phyloP scores from a whole-genome alignment of 768 basidiomycete genomes.

The Leccinum longicurvipes region DNA sequence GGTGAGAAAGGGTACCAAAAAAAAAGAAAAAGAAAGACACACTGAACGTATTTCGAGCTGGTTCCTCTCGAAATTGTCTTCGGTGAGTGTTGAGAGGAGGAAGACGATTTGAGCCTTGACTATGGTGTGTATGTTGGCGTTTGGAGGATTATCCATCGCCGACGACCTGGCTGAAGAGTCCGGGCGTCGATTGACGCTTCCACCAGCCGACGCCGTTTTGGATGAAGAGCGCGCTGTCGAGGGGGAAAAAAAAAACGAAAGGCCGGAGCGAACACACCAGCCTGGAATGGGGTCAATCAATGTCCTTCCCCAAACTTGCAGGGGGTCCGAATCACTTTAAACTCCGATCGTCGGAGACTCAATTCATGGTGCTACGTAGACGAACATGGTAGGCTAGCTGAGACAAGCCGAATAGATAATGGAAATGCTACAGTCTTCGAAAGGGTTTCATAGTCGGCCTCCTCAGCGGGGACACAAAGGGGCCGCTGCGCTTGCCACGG shows the following conservation, averaged over 20 bases:
- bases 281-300: slow-evolving; percentile 25
- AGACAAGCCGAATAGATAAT: too few species aligned
- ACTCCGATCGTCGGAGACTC: slow-evolving; percentile 22
- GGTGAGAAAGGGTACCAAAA: slow-evolving; percentile 9
- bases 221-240: slow-evolving; percentile 23
- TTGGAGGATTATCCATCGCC: slow-evolving; percentile 84
- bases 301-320: slow-evolving; percentile 15
- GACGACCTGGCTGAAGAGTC: slow-evolving; percentile 74
- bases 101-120: slow-evolving; percentile 98
- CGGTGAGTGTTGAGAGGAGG: slow-evolving; percentile 90
- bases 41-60: slow-evolving; percentile 94
- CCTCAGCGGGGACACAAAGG: slow-evolving; percentile 7
- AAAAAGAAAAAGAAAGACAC: slow-evolving; percentile 34
- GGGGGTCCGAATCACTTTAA: slow-evolving; percentile 9
- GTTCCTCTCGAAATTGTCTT: slow-evolving; percentile 95
- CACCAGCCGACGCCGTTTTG: slow-evolving; percentile 72
- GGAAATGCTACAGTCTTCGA: slow-evolving; percentile 21
- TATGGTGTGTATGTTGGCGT: slow-evolving; percentile 84
- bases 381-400: too few species aligned
- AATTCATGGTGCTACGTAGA: slow-evolving; percentile 5
- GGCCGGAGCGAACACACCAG: slow-evolving; percentile 33
- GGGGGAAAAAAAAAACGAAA: slow-evolving; percentile 30
- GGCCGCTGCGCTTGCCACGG: not conserved
- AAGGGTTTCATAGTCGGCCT: slow-evolving; percentile 13
- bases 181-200: slow-evolving; percentile 65